phyloP scores from a whole-genome alignment of 192 early-diverging fungal genomes.

The Coemansia sp. region DNA sequence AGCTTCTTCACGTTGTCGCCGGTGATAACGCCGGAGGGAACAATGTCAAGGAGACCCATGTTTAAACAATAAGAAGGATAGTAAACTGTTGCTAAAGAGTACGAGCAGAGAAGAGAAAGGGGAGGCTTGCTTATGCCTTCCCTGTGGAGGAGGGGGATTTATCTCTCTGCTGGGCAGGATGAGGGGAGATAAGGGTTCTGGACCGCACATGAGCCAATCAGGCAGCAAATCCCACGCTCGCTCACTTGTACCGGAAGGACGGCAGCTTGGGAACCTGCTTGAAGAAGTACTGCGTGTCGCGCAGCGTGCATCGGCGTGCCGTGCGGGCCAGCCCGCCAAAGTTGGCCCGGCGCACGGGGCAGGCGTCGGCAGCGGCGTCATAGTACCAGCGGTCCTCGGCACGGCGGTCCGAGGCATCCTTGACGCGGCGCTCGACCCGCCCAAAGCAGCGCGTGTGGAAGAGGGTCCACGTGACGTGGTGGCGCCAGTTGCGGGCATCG shows the following conservation, averaged over 20 bases:
- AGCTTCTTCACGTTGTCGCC: constrained; percentile 88
- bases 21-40: constrained; percentile 89
- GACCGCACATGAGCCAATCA: background rate
- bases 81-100: background rate
- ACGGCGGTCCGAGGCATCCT: constrained; percentile 52
- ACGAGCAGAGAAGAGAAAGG: background rate
- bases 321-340: constrained; percentile 55
- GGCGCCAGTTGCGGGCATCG: constrained; percentile 31
- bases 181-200: background rate
- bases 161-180: background rate
- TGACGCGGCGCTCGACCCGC: constrained; percentile 52
- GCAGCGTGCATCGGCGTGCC: constrained; percentile 55
- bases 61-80: constrained; percentile 12
- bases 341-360: constrained; percentile 41
- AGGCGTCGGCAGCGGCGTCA: constrained; percentile 45
- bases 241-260: constrained; percentile 45
- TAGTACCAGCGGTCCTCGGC: constrained; percentile 58
- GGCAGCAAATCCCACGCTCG: background rate
- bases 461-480: constrained; percentile 42
- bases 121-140: background rate
- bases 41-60: constrained; percentile 79
- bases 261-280: constrained; percentile 57
- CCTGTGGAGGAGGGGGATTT: background rate
- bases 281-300: constrained; percentile 57
- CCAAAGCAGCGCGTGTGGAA: constrained; percentile 53